phyloP scores from a whole-genome alignment of 2,329 filamentous ascomycete species.

The Ophiostoma perfectum region DNA sequence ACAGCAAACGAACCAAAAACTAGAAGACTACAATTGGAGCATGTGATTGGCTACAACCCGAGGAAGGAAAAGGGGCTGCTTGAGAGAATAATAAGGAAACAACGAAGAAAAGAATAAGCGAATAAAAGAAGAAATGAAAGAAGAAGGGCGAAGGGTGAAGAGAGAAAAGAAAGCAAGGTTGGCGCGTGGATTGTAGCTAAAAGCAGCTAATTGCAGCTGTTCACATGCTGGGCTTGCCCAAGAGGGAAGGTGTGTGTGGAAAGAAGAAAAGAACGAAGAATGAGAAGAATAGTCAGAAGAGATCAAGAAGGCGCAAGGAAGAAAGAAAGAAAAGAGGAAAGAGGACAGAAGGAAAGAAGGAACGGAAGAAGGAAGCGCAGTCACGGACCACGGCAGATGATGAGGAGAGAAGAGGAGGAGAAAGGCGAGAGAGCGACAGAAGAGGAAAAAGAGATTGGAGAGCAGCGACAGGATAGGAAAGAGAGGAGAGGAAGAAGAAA shows the following conservation, averaged over 20 bases:
- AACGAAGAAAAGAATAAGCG: not conserved
- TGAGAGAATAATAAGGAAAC: not conserved
- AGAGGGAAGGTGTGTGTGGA: not conserved
- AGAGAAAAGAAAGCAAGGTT: not conserved
- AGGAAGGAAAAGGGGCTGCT: slow-evolving; percentile 1
- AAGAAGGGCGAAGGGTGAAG: too few relatives aligned
- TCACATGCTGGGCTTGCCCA: slow-evolving; percentile 6
- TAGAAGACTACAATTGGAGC: not conserved
- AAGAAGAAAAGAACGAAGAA: too few relatives aligned
- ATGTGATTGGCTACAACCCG: slow-evolving; percentile 4
- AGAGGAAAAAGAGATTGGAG: not conserved
- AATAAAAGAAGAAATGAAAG: not conserved
- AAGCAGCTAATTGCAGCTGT: slow-evolving; percentile 9
- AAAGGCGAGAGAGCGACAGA: not conserved
- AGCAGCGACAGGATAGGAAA: not conserved
- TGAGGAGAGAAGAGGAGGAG: not conserved
- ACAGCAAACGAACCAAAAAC: too few relatives aligned
- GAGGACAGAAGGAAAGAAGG: not conserved
- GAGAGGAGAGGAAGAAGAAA: not conserved
- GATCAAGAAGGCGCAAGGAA: not conserved
- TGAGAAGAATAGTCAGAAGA: not conserved
- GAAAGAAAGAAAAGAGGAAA: not conserved
- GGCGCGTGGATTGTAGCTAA: slow-evolving; percentile 4
- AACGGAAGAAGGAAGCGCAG: not conserved
- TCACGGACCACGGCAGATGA: slow-evolving; percentile 6